phyloP scores from a whole-genome alignment of 2,329 filamentous ascomycete species.

The Emergomyces pasteurianus region DNA sequence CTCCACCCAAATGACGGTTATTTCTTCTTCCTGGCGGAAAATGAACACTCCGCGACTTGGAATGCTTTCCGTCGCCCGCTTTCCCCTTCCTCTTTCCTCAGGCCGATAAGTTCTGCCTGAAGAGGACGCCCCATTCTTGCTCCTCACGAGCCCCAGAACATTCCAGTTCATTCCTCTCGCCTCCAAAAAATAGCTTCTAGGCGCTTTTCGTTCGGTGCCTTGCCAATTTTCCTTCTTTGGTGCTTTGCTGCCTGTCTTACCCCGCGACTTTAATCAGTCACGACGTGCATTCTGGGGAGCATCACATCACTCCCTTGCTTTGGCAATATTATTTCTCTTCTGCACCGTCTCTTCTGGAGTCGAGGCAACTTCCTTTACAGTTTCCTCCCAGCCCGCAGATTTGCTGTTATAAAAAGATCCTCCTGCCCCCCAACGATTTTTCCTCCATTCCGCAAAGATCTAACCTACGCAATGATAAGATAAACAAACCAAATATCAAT shows the following conservation, averaged over 20 bases:
- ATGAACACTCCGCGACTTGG: not conserved
- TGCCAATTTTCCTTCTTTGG: not conserved
- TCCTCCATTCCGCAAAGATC: not conserved
- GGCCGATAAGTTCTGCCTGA: constrained; percentile 1
- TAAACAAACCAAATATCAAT: not conserved
- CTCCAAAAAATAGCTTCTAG: not conserved
- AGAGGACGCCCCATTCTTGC: not conserved
- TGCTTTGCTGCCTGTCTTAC: not conserved
- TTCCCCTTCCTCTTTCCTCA: not conserved
- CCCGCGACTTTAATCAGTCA: not conserved
- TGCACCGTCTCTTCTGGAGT: not conserved
- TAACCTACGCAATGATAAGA: not conserved
- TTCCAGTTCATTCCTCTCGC: not conserved
- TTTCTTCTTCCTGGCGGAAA: not conserved
- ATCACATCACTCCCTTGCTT: not conserved
- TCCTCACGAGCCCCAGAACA: not conserved
- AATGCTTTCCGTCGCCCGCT: not conserved
- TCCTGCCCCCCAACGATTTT: not conserved
- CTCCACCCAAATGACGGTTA: not conserved
- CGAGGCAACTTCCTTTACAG: not conserved
- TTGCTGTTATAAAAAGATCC: not conserved
- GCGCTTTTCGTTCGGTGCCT: constrained; percentile 2
- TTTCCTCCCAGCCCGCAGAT: not conserved
- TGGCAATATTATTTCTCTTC: not conserved
- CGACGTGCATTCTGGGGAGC: not conserved